These are phyloP conservation scores for Vitis hybrid DNA, from an alignment of 177 flowering plant genomes.

Conservation along the genomic window DNA sequence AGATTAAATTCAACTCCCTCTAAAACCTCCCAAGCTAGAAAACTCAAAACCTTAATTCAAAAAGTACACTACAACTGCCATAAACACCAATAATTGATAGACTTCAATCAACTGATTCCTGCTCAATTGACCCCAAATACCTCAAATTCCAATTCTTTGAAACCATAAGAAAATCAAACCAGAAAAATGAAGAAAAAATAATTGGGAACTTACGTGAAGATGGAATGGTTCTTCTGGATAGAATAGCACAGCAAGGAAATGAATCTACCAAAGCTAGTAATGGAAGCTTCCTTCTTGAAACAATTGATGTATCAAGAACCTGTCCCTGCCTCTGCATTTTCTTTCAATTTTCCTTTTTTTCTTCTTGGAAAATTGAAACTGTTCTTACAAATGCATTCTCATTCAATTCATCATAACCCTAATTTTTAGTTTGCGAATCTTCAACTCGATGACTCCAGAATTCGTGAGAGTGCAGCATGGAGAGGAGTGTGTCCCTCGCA, in stretches of 20 bases:
- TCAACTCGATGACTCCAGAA: too few relatives aligned
- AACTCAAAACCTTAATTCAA: background rate
- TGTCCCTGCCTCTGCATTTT: constrained; percentile 29
- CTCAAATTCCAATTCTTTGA: background rate
- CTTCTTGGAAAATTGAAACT: background rate
- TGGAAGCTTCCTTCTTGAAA: constrained; percentile 38
- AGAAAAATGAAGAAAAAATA: background rate
- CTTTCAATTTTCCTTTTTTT: background rate
- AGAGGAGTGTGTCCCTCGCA: too few relatives aligned
- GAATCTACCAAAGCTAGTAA: constrained; percentile 28
- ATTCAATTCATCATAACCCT: background rate
- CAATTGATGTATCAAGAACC: constrained; percentile 23
- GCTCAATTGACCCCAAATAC: background rate
- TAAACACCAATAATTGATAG: background rate
- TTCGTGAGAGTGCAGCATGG: too few relatives aligned
- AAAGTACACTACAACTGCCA: background rate
- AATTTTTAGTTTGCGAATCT: too few relatives aligned
- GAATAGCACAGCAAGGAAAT: constrained; percentile 18
- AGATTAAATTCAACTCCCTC: background rate
- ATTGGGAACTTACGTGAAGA: constrained; percentile 31
- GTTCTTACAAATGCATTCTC: constrained; percentile 8
- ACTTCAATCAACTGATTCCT: background rate
- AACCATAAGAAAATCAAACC: background rate
- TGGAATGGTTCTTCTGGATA: constrained; percentile 21
- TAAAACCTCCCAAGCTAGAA: background rate